Evolutionary conservation across 805 yeast genomes (phyloP).

Genomic region (Wickerhamomyces bovis): DNA sequence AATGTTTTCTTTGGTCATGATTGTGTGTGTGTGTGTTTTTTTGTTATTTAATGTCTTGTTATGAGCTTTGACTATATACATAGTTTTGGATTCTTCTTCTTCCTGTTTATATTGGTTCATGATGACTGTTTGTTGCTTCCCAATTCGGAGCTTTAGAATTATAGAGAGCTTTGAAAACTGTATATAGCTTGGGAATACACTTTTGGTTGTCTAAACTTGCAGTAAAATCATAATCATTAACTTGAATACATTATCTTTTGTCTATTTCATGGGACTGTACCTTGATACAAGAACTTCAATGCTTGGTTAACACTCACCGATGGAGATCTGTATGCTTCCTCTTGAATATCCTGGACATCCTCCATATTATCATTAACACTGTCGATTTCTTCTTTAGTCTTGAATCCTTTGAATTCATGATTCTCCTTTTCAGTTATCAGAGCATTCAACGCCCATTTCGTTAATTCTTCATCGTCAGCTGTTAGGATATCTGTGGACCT

Average conservation of each 20-base stretch:
- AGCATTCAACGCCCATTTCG: constrained; percentile 60
- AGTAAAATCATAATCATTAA: not conserved
- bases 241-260: not conserved
- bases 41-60: not conserved
- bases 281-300: constrained; percentile 41
- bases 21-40: not conserved
- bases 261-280: constrained; percentile 22
- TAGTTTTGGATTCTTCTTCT: not conserved
- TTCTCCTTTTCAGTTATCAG: constrained; percentile 48
- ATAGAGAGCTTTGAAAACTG: not conserved
- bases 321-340: constrained; percentile 6
- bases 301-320: constrained; percentile 32
- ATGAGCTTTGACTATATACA: not conserved
- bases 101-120: not conserved
- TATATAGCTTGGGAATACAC: not conserved
- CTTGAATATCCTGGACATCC: constrained; percentile 7
- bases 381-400: constrained; percentile 44
- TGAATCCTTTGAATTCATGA: constrained; percentile 57
- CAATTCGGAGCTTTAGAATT: not conserved
- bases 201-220: not conserved
- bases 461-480: constrained; percentile 55
- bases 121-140: not conserved
- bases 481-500: constrained; percentile 15
- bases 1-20: not conserved
- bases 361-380: constrained; percentile 1